phyloP scores from a whole-genome alignment of 352 stramenopile species.

The Globisporangium parvum region DNA sequence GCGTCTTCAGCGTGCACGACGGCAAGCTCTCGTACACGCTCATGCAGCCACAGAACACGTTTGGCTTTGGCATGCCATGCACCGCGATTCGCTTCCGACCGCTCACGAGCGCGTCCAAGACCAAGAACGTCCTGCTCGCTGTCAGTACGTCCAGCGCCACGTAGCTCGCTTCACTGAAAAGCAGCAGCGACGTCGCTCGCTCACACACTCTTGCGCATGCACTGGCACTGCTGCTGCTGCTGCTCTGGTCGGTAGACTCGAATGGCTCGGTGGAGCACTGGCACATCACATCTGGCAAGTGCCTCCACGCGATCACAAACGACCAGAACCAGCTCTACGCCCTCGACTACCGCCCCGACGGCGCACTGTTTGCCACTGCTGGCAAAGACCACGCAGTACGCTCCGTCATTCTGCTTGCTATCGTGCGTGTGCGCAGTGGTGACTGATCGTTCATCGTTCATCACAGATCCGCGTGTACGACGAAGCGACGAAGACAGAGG shows the following conservation, averaged over 20 bases:
- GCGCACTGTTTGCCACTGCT: conserved; percentile 80
- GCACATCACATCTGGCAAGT: conserved; percentile 91
- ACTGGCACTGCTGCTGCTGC: too few species aligned
- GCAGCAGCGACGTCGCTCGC: background rate
- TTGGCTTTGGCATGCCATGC: conserved; percentile 74
- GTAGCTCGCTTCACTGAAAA: background rate
- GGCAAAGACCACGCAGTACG: conserved; percentile 84
- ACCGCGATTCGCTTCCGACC: conserved; percentile 83
- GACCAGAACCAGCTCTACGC: conserved; percentile 87
- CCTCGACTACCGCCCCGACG: conserved; percentile 84
- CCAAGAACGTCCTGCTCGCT: conserved; percentile 89
- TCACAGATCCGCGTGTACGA: conserved; percentile 76
- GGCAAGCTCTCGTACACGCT: conserved; percentile 78
- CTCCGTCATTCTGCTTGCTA: background rate
- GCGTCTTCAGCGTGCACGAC: conserved; percentile 78
- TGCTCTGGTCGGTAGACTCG: conserved; percentile 46
- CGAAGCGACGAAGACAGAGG: conserved; percentile 80
- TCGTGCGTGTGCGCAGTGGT: too few species aligned
- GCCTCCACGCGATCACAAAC: conserved; percentile 87
- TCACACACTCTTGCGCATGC: too few species aligned
- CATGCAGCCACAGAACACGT: conserved; percentile 63
- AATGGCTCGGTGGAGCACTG: conserved; percentile 89
- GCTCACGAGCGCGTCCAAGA: conserved; percentile 75
- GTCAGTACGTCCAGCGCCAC: conserved; percentile 45
- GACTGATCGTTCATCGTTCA: background rate